A percentile compares a stretch with the other conserved stretches of the same genome.
Conservation (phyloP, 495 filamentous ascomycete genomes). For the Chaetomidium leptoderma region DNA sequence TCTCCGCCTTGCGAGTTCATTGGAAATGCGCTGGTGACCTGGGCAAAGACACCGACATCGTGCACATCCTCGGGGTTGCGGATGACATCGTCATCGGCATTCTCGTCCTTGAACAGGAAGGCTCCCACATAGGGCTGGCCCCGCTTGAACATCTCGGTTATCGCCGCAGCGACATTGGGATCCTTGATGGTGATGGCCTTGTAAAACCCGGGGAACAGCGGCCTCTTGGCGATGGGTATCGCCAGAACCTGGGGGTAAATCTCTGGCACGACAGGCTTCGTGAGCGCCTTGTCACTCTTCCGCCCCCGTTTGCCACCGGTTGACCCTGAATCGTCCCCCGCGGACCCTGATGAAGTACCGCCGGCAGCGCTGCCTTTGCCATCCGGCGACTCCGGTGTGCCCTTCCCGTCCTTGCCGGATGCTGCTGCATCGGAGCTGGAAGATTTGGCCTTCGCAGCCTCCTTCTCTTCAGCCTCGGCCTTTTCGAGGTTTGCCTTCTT, state of each 20-base stretch:
- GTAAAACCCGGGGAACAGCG: slow-evolving; percentile 96
- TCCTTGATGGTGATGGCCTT: slow-evolving; percentile 96
- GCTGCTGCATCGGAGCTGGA: slow-evolving; percentile 39
- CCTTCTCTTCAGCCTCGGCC: slow-evolving; percentile 39
- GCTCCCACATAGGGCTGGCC: slow-evolving; percentile 97
- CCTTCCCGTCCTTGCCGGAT: slow-evolving; percentile 25
- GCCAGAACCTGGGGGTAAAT: slow-evolving; percentile 98
- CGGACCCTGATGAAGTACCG: slow-evolving; percentile 39
- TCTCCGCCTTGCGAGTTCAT: slow-evolving; percentile 61
- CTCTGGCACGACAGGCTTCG: slow-evolving; percentile 85
- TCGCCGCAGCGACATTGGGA: slow-evolving; percentile 79
- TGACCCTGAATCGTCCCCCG: slow-evolving; percentile 42
- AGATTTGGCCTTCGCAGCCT: slow-evolving; percentile 34
- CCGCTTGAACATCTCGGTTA: slow-evolving; percentile 95
- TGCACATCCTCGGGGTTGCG: slow-evolving; percentile 83
- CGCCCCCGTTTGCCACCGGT: slow-evolving; percentile 55
- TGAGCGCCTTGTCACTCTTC: slow-evolving; percentile 69
- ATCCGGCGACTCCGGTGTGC: slow-evolving; percentile 39
- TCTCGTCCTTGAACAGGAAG: slow-evolving; percentile 95
- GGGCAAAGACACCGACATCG: slow-evolving; percentile 93
- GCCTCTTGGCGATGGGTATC: slow-evolving; percentile 93
- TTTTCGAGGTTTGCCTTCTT: slow-evolving; percentile 44
- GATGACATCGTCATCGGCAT: slow-evolving; percentile 85
- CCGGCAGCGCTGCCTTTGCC: slow-evolving; percentile 41
- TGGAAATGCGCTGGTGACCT: slow-evolving; percentile 92